Evolutionary conservation across 176 grass and related monocot species (phyloP).

Genomic region (Oryza brachyantha): DNA sequence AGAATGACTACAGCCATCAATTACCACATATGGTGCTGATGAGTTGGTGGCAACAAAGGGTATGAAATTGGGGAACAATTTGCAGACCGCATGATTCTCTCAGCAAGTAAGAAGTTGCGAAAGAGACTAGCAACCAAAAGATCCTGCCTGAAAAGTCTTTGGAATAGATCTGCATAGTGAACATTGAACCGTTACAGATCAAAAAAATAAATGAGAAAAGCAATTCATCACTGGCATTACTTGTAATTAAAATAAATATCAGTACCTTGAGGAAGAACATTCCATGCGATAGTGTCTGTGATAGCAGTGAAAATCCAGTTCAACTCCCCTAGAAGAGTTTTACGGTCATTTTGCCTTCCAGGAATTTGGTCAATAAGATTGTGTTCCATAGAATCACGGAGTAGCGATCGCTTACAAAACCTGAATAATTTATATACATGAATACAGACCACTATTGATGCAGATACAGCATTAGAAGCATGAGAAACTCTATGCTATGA

Average conservation of each 20-base stretch:
- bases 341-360: constrained; percentile 81
- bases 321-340: constrained; percentile 80
- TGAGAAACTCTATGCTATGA: neutral
- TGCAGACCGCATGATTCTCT: constrained; percentile 95
- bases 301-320: constrained; percentile 94
- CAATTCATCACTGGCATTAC: neutral
- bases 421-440: constrained; percentile 43
- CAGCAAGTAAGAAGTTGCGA: constrained; percentile 91
- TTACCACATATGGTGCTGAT: constrained; percentile 99
- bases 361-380: constrained; percentile 57
- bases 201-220: neutral
- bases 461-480: neutral
- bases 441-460: neutral
- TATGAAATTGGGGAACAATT: constrained; percentile 90
- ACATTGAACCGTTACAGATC: constrained; percentile 27
- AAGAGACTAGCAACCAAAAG: constrained; percentile 95
- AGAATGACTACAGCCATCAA: constrained; percentile 8
- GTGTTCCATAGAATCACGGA: constrained; percentile 53
- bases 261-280: constrained; percentile 84
- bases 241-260: neutral
- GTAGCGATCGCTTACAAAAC: constrained; percentile 71
- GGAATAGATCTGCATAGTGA: constrained; percentile 68
- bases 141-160: constrained; percentile 90
- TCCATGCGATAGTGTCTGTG: constrained; percentile 80
- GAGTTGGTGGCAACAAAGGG: constrained; percentile 61